A percentile compares a stretch with the other conserved stretches of the same genome.
Conservation (phyloP, 352 stramenopile species). For the Phytophthora hibernalis region DNA sequence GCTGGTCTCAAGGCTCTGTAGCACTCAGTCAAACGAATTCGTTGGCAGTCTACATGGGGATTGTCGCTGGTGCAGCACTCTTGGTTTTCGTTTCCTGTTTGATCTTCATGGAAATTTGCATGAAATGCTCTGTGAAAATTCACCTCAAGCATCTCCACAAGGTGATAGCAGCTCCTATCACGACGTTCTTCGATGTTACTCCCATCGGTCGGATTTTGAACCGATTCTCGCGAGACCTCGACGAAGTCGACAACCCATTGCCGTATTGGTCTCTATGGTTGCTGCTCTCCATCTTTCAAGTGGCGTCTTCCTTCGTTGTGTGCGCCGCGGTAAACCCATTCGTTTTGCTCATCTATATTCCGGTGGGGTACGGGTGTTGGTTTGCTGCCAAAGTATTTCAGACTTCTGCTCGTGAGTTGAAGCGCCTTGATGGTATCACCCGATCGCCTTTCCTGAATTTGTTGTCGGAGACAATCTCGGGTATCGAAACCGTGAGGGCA, state of each 20-base stretch:
- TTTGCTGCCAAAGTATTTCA: constrained; percentile 82
- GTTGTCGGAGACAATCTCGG: constrained; percentile 92
- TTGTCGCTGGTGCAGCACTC: constrained; percentile 33
- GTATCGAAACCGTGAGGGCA: constrained; percentile 93
- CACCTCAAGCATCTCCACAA: constrained; percentile 47
- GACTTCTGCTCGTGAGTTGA: constrained; percentile 84
- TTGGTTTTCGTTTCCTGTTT: constrained; percentile 44
- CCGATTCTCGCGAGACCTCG: constrained; percentile 66
- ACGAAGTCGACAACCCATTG: constrained; percentile 63
- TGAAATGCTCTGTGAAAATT: constrained; percentile 44
- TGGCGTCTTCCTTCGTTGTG: constrained; percentile 37
- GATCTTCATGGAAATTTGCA: constrained; percentile 50
- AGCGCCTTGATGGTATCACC: constrained; percentile 93
- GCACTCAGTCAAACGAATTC: constrained; percentile 37
- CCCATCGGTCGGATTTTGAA: constrained; percentile 75
- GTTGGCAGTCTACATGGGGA: constrained; percentile 39
- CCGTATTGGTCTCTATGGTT: constrained; percentile 53
- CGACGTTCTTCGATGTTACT: constrained; percentile 76
- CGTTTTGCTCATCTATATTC: constrained; percentile 54
- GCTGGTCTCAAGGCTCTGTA: constrained; percentile 39
- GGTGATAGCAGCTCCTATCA: constrained; percentile 56
- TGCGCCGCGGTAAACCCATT: constrained; percentile 50
- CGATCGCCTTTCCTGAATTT: constrained; percentile 92
- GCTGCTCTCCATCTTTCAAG: constrained; percentile 47
- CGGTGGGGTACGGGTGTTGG: constrained; percentile 33